phyloP scores from a whole-genome alignment of 345 rosid genomes.

The Luvunga scandens region DNA sequence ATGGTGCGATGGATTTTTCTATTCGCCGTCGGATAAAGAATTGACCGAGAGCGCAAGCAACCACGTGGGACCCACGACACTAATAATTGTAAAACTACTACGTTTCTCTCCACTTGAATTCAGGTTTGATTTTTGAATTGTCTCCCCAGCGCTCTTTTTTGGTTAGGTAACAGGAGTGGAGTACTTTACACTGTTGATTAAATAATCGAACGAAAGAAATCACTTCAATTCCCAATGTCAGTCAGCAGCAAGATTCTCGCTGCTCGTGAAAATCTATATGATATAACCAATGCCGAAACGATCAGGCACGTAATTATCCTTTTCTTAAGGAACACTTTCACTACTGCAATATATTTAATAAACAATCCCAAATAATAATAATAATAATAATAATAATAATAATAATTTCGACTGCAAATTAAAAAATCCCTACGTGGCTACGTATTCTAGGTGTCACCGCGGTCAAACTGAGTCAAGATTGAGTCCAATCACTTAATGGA shows the following conservation, averaged over 20 bases:
- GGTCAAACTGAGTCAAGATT: slow-evolving; percentile 4
- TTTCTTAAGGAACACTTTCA: not conserved
- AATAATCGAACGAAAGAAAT: not conserved
- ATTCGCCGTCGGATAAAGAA: not conserved
- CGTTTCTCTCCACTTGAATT: not conserved
- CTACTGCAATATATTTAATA: too few relatives aligned
- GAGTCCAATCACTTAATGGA: not conserved
- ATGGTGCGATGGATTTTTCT: not conserved
- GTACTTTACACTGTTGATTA: not conserved
- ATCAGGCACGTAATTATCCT: not conserved
- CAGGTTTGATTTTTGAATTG: not conserved
- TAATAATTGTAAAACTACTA: too few relatives aligned
- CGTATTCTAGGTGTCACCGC: not conserved
- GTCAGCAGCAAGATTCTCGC: slow-evolving; percentile 31
- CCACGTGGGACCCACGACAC: not conserved
- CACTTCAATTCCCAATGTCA: slow-evolving; percentile 21
- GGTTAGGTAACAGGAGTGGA: not conserved
- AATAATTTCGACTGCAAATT: too few relatives aligned
- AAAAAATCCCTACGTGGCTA: not conserved
- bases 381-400: too few relatives aligned
- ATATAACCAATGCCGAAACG: not conserved
- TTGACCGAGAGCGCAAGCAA: not conserved
- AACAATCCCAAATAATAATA: too few relatives aligned
- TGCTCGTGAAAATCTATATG: not conserved
- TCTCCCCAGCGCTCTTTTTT: not conserved